These are phyloP conservation scores for Eucalyptus globulus DNA, from an alignment of 345 rosid species.

Conservation along the genomic window DNA sequence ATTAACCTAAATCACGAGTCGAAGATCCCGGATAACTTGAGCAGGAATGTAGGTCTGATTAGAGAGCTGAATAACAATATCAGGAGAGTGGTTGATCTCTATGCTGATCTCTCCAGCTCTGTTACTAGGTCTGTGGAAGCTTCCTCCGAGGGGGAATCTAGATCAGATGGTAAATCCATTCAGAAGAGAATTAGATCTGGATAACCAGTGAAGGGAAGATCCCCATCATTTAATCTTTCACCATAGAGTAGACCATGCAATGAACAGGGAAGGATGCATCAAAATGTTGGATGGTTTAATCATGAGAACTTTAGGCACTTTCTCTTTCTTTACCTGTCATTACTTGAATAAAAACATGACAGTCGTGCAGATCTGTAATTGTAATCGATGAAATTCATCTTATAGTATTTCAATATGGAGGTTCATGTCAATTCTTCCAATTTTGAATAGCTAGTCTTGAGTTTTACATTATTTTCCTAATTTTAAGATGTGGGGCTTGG, in stretches of 20 bases:
- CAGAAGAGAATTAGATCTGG: constrained; percentile 83
- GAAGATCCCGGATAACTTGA: constrained; percentile 59
- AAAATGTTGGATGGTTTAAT: not conserved
- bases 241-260: not conserved
- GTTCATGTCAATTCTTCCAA: not conserved
- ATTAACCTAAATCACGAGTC: constrained; percentile 89
- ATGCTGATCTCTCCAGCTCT: constrained; percentile 76
- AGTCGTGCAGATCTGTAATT: not conserved
- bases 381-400: not conserved
- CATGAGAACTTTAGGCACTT: not conserved
- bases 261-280: not conserved
- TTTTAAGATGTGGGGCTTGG: not conserved
- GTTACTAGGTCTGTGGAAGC: constrained; percentile 46
- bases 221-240: not conserved
- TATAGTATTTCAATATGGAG: not conserved
- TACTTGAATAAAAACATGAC: not conserved
- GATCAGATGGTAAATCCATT: constrained; percentile 48
- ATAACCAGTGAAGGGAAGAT: not conserved
- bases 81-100: constrained; percentile 72
- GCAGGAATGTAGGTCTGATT: constrained; percentile 70
- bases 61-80: constrained; percentile 86
- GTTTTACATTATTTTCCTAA: not conserved
- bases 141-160: constrained; percentile 80
- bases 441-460: not conserved
- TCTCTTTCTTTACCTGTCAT: not conserved